A percentile compares a stretch with the other conserved stretches of the same genome.
phyloP scores from a whole-genome alignment of 2,329 filamentous ascomycete species.

The Pestalotiopsis sp. region DNA sequence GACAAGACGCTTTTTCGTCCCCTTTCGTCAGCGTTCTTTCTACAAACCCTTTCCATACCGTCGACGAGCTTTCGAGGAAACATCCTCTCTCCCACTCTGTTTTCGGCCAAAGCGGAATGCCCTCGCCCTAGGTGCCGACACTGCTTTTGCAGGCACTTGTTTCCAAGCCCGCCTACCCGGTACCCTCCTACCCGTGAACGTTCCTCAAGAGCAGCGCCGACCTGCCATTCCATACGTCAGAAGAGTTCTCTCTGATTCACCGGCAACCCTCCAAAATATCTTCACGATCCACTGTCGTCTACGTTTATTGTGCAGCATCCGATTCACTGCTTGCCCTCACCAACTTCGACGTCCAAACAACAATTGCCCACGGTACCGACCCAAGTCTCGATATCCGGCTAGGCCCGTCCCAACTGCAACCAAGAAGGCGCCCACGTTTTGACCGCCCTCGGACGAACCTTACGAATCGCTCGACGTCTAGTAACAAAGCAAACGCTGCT shows the following conservation, averaged over 20 bases:
- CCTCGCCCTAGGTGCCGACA: background rate
- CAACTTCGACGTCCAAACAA: background rate
- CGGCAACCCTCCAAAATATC: background rate
- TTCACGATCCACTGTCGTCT: background rate
- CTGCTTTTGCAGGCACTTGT: background rate
- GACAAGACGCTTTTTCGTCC: background rate
- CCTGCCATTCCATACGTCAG: background rate
- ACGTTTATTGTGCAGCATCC: background rate
- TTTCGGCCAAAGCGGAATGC: conserved; percentile 7
- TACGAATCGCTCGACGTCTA: background rate
- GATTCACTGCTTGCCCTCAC: background rate
- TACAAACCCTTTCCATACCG: background rate
- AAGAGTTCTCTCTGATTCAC: background rate
- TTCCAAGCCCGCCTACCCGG: background rate
- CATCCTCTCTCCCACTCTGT: background rate
- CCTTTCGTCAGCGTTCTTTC: background rate
- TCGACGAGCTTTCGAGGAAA: background rate
- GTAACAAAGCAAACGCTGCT: background rate
- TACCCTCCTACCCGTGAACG: background rate
- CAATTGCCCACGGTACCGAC: background rate
- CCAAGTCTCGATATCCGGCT: background rate
- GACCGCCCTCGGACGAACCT: background rate
- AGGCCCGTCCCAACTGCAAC: background rate
- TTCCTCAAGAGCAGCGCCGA: background rate
- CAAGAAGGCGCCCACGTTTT: background rate